Percentiles rank a stretch among this genome's conserved stretches.
These are phyloP conservation scores for Boletus nobilissimus DNA, from an alignment of 1,284 basidiomycete species.

Conservation along the genomic window DNA sequence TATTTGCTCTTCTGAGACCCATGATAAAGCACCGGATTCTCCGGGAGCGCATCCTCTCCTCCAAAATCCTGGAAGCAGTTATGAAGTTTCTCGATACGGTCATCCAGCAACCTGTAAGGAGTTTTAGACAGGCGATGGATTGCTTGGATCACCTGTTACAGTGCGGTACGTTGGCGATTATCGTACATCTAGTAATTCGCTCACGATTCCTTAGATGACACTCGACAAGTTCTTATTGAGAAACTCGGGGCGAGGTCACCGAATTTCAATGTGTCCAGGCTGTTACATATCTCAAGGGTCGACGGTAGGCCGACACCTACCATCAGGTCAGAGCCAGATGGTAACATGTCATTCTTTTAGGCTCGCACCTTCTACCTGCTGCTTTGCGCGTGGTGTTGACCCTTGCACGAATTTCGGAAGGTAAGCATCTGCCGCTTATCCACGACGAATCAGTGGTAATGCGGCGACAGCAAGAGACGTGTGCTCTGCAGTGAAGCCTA, in stretches of 20 bases:
- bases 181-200: neutral
- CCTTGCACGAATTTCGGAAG: constrained; percentile 27
- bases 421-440: constrained; percentile 5
- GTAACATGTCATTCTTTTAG: constrained; percentile 16
- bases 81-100: constrained; percentile 30
- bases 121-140: constrained; percentile 39
- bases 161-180: constrained; percentile 28
- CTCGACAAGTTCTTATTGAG: constrained; percentile 4
- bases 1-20: constrained; percentile 36
- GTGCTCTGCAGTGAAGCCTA: constrained; percentile 25
- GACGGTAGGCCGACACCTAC: constrained; percentile 11
- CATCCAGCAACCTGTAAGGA: constrained; percentile 2
- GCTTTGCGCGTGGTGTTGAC: constrained; percentile 36
- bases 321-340: too few species aligned
- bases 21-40: constrained; percentile 33
- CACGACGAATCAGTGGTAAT: neutral
- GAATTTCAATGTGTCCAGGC: constrained; percentile 11
- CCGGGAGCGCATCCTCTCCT: constrained; percentile 26
- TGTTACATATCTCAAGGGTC: constrained; percentile 30
- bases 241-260: too few species aligned
- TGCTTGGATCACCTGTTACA: constrained; percentile 33
- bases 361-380: constrained; percentile 17
- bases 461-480: neutral
- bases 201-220: constrained; percentile 28
- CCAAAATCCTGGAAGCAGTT: constrained; percentile 28